Evolutionary conservation across 2,329 filamentous ascomycete species (phyloP).

Genomic region (Penicillium sp.): DNA sequence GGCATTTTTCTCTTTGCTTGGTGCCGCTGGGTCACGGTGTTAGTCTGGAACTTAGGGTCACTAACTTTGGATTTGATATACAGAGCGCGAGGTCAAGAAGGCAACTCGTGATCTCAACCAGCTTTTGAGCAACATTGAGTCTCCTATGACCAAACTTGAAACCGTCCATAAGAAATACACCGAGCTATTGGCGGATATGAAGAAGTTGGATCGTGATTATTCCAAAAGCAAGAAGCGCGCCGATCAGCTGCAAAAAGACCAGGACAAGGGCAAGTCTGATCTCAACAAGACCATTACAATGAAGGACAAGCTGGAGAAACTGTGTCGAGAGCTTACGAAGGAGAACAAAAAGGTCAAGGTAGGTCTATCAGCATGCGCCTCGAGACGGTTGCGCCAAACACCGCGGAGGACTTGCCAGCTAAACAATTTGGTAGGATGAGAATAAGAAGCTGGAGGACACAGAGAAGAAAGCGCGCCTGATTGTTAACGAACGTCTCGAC

Average conservation of each 20-base stretch:
- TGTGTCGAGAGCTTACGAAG: constrained; percentile 88
- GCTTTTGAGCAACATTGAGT: constrained; percentile 82
- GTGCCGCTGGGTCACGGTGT: constrained; percentile 6
- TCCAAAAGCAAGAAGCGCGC: constrained; percentile 93
- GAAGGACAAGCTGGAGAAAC: constrained; percentile 95
- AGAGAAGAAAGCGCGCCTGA: constrained; percentile 75
- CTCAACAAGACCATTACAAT: constrained; percentile 84
- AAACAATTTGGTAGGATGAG: constrained; percentile 63
- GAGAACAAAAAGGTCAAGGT: constrained; percentile 99
- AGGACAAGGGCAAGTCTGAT: constrained; percentile 83
- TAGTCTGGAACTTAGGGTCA: constrained; percentile 14
- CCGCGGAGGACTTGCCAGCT: constrained; percentile 3
- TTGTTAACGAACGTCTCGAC: constrained; percentile 82
- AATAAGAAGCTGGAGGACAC: constrained; percentile 87
- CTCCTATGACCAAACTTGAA: constrained; percentile 86
- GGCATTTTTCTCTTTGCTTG: background rate
- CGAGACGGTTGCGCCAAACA: background rate
- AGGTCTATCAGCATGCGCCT: constrained; percentile 25
- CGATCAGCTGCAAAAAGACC: constrained; percentile 93
- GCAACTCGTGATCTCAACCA: constrained; percentile 87
- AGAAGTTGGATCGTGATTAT: constrained; percentile 89
- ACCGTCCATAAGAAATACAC: constrained; percentile 86
- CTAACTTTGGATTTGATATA: constrained; percentile 30
- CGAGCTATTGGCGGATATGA: constrained; percentile 91
- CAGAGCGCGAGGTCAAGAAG: constrained; percentile 91